Base-by-base conservation (phyloP, 2,329 filamentous ascomycete species). In the Periglandula ipomoeae region DNA sequence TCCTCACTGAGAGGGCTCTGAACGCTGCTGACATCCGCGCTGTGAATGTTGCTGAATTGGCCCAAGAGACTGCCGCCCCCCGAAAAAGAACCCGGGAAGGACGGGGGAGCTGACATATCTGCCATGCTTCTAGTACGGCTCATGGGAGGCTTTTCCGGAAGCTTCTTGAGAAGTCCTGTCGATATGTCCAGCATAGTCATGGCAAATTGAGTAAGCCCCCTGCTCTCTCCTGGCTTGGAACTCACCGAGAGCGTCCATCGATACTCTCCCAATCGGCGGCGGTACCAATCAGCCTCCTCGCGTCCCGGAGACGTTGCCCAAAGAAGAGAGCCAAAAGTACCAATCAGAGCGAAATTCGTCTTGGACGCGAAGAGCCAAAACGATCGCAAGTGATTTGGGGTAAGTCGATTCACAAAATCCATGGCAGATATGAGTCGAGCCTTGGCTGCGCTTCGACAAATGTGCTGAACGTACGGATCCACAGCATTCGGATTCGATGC, bases 401-500 rank as follows among this genome's bases (percentile, higher is more conserved):
- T 89, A 27, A 97, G 78, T 0, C 91, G 84, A 67, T 96, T 96
- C 58, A 95, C 89, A 66, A 96, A 95, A 64, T 97, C 91, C 87
- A 97, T 95, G 54, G 90, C 89, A 20, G 87, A 94, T 61, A 96
- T 95, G 30, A 97, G 77, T 5, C 91, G 85, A 0, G 91, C 94
- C 65, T 96, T 96, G 47, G 91, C 91, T 4, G 91, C 91, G 50
- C 85, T 90, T 47, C 91, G 89, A 67, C 90, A 95, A 57, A 96
- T 95, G 66, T 94, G 88, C 48, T 89, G 79, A 44, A 95, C 81
- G 59, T 96, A 95, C 0, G 84, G 78, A 61, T 95, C 88, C 35
- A 83, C 73, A 4, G 65, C 59, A 6, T 65, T 61, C 4, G 66
- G 55, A 3, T 63, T 58, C 10, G 71, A 65, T 19, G 70, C 61